Base-by-base conservation (phyloP, 1,284 basidiomycete genomes). In the Peniophora sp. region DNA sequence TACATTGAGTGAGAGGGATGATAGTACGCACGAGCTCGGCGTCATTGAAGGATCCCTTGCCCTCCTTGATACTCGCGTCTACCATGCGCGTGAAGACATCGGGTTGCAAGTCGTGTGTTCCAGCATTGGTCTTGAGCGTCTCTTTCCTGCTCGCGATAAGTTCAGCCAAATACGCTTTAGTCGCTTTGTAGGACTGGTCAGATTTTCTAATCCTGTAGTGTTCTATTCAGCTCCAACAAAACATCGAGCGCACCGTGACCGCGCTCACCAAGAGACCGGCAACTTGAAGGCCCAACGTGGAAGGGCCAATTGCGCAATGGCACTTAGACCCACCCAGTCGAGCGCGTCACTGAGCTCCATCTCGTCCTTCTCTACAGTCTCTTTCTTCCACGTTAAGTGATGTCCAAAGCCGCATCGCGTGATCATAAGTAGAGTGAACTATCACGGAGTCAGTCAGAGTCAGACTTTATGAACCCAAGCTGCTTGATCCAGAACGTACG, bases 341-440 rank as follows among this genome's bases (percentile, higher is more conserved):
- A 67, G 53, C 73, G 72, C 2, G 78, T 32, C 48, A 2, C 70
- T 65, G 66, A 77, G 70, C 19, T 56, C 62, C 17, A 69, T 73
- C 53, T 71, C 65, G 1, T 54, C 11, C 61, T 59, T 46, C 52
- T 67, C 63, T 8, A 69, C 56, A 0, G 55, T 53, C 27, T 59
- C 57, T 14, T 52, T 22, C 39, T n/a, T 47, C 78, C 79, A 81
- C 34, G 63, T 63, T 50, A 75, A 74, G 1, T 70, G 64, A 43
- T 78, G 65, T 5, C 78, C 78, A 48, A 79, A 79, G 1, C 74
- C 76, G 53, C 74, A 78, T 45, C 65, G 70, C 5, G 70, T 70
- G 39, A 81, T 71, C 19, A 79, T 65, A 24, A 77, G 62, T 10
- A 81, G 63, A 0, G 75, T 71, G 14, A 77, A 59, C 74, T 78